A percentile compares a stretch with the other conserved stretches of the same genome.
phyloP scores from a whole-genome alignment of 352 stramenopile species.

The Pythium rishiriense region DNA sequence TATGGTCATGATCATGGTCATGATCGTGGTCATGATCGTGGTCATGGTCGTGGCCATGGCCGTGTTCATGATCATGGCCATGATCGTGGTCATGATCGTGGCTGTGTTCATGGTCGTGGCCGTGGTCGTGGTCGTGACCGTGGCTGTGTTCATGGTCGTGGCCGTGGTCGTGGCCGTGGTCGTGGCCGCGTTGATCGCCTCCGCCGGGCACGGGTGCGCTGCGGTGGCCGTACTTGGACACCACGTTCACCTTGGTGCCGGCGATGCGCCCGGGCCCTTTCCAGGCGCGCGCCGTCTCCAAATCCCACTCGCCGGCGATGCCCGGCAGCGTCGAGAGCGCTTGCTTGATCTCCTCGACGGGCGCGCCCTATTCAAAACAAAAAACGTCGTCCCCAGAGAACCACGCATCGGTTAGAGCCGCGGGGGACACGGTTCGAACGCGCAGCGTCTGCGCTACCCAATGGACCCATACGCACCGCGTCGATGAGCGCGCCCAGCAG shows the following conservation, averaged over 20 bases:
- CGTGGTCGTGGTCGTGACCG: constrained; percentile 38
- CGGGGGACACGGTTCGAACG: not conserved
- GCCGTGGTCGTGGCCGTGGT: constrained; percentile 34
- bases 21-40: constrained; percentile 37
- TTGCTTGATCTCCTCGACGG: constrained; percentile 53
- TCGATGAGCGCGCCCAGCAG: constrained; percentile 88
- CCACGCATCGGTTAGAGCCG: constrained; percentile 2
- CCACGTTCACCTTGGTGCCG: constrained; percentile 86
- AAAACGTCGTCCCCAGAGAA: constrained; percentile 21
- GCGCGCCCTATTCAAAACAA: constrained; percentile 39
- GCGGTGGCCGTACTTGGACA: constrained; percentile 85
- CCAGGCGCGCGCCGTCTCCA: constrained; percentile 70
- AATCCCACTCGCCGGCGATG: constrained; percentile 87
- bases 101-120: constrained; percentile 34
- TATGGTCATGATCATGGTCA: constrained; percentile 27
- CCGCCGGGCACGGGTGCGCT: constrained; percentile 38
- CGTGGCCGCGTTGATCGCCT: constrained; percentile 37
- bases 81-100: constrained; percentile 41
- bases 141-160: constrained; percentile 29
- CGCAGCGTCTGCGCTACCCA: not conserved
- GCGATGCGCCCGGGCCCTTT: constrained; percentile 89
- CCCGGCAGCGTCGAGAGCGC: constrained; percentile 56
- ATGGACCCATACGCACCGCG: constrained; percentile 70
- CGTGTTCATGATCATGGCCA: constrained; percentile 37
- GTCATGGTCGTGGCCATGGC: constrained; percentile 35